Conservation (phyloP, 441 rosid genomes). For the Aleurites moluccanus region DNA sequence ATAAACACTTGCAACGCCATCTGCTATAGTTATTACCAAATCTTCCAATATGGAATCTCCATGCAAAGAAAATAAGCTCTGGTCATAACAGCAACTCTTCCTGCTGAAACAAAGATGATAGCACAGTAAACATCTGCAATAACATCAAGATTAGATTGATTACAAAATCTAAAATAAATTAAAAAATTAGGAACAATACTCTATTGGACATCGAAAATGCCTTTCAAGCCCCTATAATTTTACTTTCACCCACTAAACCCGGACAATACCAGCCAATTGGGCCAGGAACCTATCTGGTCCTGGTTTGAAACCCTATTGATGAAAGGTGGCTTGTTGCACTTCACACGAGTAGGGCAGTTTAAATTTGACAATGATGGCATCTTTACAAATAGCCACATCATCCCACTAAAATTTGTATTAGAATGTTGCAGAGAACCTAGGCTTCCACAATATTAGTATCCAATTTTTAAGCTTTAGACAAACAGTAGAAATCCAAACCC, state of each 20-base stretch:
- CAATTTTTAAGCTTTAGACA: neutral
- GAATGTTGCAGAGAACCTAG: neutral
- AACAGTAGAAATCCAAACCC: neutral
- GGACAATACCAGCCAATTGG: neutral
- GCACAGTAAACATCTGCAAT: slow-evolving; percentile 5
- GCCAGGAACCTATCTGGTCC: neutral
- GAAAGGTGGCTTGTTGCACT: neutral
- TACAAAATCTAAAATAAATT: neutral
- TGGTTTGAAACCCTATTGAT: neutral
- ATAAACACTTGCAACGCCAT: slow-evolving; percentile 75
- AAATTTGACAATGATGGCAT: neutral
- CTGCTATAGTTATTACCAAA: slow-evolving; percentile 77
- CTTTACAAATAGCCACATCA: neutral
- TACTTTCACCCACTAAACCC: neutral
- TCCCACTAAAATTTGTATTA: neutral
- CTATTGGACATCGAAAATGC: neutral
- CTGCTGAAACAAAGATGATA: slow-evolving; percentile 38
- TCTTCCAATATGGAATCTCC: slow-evolving; percentile 85
- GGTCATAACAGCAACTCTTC: slow-evolving; percentile 54
- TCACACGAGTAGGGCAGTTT: neutral
- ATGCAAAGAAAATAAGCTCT: slow-evolving; percentile 49
- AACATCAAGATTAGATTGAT: slow-evolving; percentile 4
- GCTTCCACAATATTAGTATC: neutral
- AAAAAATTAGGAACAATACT: neutral
- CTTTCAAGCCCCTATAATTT: neutral